Evolutionary conservation across 2,329 filamentous ascomycete genomes (phyloP).

Genomic region (Ramularia endophylla): DNA sequence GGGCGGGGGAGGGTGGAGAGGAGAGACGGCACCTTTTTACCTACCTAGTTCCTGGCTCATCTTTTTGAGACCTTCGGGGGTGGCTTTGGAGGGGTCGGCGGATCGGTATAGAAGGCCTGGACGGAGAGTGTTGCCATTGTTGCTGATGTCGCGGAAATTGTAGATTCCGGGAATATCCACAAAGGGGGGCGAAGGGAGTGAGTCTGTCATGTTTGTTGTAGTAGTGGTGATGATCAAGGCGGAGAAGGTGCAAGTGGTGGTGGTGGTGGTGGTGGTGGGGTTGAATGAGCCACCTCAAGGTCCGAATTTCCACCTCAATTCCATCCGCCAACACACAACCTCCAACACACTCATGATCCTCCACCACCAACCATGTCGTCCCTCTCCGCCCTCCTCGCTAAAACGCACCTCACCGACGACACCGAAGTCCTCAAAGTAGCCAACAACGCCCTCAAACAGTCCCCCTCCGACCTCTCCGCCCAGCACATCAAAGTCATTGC

Average conservation of each 20-base stretch:
- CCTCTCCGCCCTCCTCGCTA: slow-evolving; percentile 52
- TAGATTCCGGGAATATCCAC: slow-evolving; percentile 50
- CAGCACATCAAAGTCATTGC: slow-evolving; percentile 68
- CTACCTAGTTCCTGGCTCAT: slow-evolving; percentile 38
- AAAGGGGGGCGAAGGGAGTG: slow-evolving; percentile 29
- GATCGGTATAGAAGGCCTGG: slow-evolving; percentile 58
- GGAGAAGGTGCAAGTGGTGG: no score
- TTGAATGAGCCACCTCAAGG: no score
- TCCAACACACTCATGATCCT: no score
- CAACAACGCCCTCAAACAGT: slow-evolving; percentile 51
- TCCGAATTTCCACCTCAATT: no score
- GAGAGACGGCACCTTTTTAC: slow-evolving; percentile 12
- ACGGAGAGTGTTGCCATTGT: slow-evolving; percentile 46
- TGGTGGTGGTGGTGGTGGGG: neutral
- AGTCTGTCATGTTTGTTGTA: slow-evolving; percentile 6
- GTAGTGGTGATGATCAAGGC: no score
- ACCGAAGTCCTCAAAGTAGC: slow-evolving; percentile 64
- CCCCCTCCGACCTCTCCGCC: slow-evolving; percentile 54
- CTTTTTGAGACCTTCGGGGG: slow-evolving; percentile 46
- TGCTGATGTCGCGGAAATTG: slow-evolving; percentile 65
- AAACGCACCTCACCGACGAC: slow-evolving; percentile 60
- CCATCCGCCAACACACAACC: no score
- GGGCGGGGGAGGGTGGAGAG: no score
- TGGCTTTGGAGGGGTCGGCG: slow-evolving; percentile 58
- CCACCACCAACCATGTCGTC: slow-evolving; percentile 8